These are phyloP conservation scores for Aspergillus arachidicola DNA, from an alignment of 2,329 filamentous ascomycete genomes.

Conservation along the genomic window DNA sequence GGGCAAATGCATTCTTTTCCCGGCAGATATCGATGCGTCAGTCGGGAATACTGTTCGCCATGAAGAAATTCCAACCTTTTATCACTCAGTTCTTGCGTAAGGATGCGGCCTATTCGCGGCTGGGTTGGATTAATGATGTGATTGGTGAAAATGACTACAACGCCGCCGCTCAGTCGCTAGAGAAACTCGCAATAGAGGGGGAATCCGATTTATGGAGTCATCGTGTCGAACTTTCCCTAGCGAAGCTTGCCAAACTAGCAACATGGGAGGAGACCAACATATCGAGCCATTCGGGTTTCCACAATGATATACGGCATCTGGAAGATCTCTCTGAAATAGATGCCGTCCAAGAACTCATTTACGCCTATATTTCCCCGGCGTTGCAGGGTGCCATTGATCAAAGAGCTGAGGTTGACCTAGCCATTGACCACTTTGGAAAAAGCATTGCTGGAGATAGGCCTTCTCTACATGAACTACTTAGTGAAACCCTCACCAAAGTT, in stretches of 20 bases:
- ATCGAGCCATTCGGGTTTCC: constrained; percentile 39
- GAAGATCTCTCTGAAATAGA: constrained; percentile 69
- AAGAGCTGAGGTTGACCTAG: constrained; percentile 74
- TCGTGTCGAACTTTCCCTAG: constrained; percentile 86
- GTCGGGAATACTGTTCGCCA: constrained; percentile 67
- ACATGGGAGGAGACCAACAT: constrained; percentile 47
- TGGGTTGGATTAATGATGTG: constrained; percentile 96
- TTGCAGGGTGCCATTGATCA: constrained; percentile 76
- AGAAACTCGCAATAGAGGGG: constrained; percentile 67
- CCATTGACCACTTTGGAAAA: constrained; percentile 67
- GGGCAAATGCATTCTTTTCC: constrained; percentile 74
- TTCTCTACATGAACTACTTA: constrained; percentile 71
- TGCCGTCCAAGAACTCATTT: constrained; percentile 77
- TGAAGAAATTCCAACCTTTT: constrained; percentile 70
- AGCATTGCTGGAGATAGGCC: constrained; percentile 58
- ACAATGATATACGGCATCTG: constrained; percentile 54
- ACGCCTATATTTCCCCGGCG: constrained; percentile 68
- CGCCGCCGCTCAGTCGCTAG: constrained; percentile 70
- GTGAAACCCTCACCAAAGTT: constrained; percentile 69
- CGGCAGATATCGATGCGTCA: constrained; percentile 70
- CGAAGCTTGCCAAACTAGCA: constrained; percentile 77
- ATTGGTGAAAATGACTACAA: constrained; percentile 73
- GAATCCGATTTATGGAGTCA: constrained; percentile 89
- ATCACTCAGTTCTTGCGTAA: constrained; percentile 79
- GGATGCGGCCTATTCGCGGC: constrained; percentile 70